Base-by-base conservation (phyloP, 2,329 filamentous ascomycete genomes). In the Fusarium abutilonis region DNA sequence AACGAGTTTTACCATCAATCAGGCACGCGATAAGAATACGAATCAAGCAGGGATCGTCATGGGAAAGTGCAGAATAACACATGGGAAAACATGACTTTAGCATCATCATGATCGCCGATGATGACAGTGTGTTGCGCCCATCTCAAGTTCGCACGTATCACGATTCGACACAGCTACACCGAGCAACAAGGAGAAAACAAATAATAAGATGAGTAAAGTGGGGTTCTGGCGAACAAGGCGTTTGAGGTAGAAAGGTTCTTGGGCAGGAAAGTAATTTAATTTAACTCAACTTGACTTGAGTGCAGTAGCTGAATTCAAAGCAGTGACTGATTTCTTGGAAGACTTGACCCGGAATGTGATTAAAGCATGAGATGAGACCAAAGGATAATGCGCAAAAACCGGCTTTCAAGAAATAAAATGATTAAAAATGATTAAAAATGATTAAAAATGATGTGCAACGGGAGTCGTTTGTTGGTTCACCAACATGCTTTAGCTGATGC, bases 221-320 rank as follows among this genome's bases (percentile, higher is more conserved):
- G 66, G 52, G 55, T 34, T 48, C 50, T 40, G 58, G 66, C 61
- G 66, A 67, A 67, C 44, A 61, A 60, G 66, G 66, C 66, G 66
- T 69, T 68, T 63, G 23, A 46, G 47, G 47, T 29, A 34, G 47
- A 54, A 34, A 29, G 35, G 55, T 60, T 50, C 54, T 41, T 26
- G 34, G n/a, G 49, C 63, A 36, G 26, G 39, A 52, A 47, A 49
- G 49, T 48, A 47, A 45, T 28, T 56, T 38, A 14, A 21, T 26
- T 26, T 11, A n/a, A 41, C 21, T 46, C 41, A n/a, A 41, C 21
- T 46, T 41, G 53, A 38, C 41, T 65, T 48, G n/a, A 49, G 44
- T 45, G 48, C 50, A 17, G 14, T 26, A 43, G 35, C 45, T 45
- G 31, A 34, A 34, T 32, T 56, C 31, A 48, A 42, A 31, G 35